Percentiles rank a stretch among this genome's conserved stretches.
Evolutionary conservation across 2,329 filamentous ascomycete genomes (phyloP).

Genomic region (Chaetoscypha palmicola): DNA sequence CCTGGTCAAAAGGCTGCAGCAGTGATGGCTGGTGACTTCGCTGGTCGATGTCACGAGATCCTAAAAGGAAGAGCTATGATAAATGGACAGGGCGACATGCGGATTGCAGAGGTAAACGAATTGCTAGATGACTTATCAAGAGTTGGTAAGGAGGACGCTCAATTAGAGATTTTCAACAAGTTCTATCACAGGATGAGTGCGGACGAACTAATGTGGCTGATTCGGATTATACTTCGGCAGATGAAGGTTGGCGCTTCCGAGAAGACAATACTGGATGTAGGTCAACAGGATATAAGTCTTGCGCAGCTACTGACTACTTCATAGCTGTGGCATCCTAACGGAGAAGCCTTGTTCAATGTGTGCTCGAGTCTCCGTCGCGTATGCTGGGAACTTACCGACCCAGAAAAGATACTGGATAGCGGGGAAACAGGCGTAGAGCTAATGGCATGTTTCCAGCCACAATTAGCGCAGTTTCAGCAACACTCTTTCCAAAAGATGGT

Average conservation of each 20-base stretch:
- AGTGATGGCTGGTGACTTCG: slow-evolving; percentile 81
- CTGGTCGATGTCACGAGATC: slow-evolving; percentile 79
- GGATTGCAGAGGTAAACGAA: slow-evolving; percentile 82
- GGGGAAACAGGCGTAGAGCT: slow-evolving; percentile 69
- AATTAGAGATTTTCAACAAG: slow-evolving; percentile 69
- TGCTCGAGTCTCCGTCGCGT: slow-evolving; percentile 85
- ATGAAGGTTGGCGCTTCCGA: slow-evolving; percentile 73
- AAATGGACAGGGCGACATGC: slow-evolving; percentile 67
- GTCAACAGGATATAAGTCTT: slow-evolving; percentile 4
- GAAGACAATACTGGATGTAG: slow-evolving; percentile 68
- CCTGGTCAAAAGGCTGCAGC: slow-evolving; percentile 60
- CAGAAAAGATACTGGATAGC: slow-evolving; percentile 62
- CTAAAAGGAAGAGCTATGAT: slow-evolving; percentile 76
- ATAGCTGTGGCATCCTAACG: slow-evolving; percentile 75
- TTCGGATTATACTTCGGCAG: slow-evolving; percentile 82
- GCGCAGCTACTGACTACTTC: slow-evolving; percentile 34
- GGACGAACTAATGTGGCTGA: slow-evolving; percentile 88
- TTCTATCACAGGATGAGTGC: slow-evolving; percentile 92
- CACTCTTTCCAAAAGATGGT: slow-evolving; percentile 76
- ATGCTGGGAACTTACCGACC: slow-evolving; percentile 87
- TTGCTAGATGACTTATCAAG: slow-evolving; percentile 71
- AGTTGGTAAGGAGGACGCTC: slow-evolving; percentile 73
- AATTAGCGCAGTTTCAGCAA: slow-evolving; percentile 88
- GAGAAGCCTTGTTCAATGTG: slow-evolving; percentile 74
- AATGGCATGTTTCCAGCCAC: slow-evolving; percentile 95